Percentiles rank a stretch among this genome's conserved stretches.
phyloP scores from a whole-genome alignment of 192 early-diverging fungal genomes.

The Globomyces pollinis-pini region DNA sequence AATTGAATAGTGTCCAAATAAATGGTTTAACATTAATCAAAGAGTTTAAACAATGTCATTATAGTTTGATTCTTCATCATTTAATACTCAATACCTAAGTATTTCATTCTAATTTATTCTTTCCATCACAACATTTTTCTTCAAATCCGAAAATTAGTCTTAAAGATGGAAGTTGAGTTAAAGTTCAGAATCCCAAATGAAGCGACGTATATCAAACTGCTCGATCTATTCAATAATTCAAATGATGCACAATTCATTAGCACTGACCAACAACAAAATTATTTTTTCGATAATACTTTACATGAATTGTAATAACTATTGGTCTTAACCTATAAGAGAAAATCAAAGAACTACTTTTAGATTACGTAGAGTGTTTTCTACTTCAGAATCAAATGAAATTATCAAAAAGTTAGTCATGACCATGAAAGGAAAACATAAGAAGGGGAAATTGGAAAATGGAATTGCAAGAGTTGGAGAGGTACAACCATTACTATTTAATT shows the following conservation, averaged over 20 bases:
- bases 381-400: not conserved
- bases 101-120: too few species aligned
- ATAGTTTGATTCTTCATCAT: too few species aligned
- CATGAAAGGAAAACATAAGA: conserved; percentile 1
- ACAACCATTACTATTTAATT: not conserved
- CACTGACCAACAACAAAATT: conserved; percentile 10
- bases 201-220: not conserved
- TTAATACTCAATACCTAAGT: too few species aligned
- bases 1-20: not conserved
- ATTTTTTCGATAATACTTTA: conserved; percentile 5
- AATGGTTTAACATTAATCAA: too few species aligned
- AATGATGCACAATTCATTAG: not conserved
- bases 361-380: conserved; percentile 2
- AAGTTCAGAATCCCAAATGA: not conserved
- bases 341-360: conserved; percentile 1
- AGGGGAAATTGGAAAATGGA: not conserved
- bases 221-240: not conserved
- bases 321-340: not conserved
- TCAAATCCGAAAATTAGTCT: too few species aligned
- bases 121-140: too few species aligned
- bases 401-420: not conserved
- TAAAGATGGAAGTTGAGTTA: conserved; percentile 12
- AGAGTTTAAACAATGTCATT: too few species aligned
- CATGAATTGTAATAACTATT: not conserved
- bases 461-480: not conserved